Evolutionary conservation across 352 stramenopile genomes (phyloP), one percentile per base, ranked within the genome.

Genomic region (Lagenidium giganteum): DNA sequence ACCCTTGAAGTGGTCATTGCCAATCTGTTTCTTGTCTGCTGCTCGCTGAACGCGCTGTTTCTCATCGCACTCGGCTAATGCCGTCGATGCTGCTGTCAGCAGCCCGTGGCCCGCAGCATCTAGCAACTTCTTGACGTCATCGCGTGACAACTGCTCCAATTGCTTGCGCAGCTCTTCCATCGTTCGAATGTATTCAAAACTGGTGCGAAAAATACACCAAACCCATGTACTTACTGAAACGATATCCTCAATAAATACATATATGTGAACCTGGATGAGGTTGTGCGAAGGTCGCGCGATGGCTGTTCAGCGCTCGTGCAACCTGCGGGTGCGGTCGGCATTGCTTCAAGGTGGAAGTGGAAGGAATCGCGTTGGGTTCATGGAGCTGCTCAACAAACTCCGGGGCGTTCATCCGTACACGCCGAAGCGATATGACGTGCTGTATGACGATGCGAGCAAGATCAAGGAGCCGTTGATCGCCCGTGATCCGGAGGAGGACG

Each of bases 1-100:
- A 8, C 47, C 26, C 12, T 69, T 65, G 36, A 89, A 89, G 22
- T 60, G 47, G 12, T 56, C 61, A 40, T 89, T 89, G 31, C 73
- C 76, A 42, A 79, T 54, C 37, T 69, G 59, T 41, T 76, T 84
- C 25, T 38, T 34, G 12, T 20, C 16, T 13, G 28, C 26, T 22
- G 14, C 18, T 42, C 18, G 2, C 36, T 12, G 4, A 34, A 17
- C 20, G 33, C 13, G 16, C 17, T 27, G 21, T 16, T 28, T 16
- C 21, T 17, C 8, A 23, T 16, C 25, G 12, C 3, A 22, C 6
- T 27, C 31, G 4, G 22, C 31, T 30, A 14, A 7, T 43, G 27
- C 16, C 0, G 18, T n/a, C 9, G 37, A 4, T 0, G 43, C 28
- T 14, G 35, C 28, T 12, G 44, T 17, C 9, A 65, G 42, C 8